Conservation (phyloP, 768 basidiomycete genomes). For the Tremella fuciformis region DNA sequence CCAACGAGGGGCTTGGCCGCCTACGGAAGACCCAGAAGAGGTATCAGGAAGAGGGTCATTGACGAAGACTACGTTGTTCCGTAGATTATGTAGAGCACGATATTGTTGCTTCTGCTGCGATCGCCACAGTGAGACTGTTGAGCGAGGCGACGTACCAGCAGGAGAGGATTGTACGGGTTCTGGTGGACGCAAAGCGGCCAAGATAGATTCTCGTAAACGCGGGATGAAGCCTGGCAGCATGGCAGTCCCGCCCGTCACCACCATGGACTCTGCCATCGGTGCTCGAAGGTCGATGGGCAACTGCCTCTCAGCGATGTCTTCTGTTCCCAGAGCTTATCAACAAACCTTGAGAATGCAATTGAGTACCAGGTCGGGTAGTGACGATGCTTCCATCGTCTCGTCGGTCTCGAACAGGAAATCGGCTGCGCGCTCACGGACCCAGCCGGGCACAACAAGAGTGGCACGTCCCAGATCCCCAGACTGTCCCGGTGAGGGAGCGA, state of each 20-base stretch:
- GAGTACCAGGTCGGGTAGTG: slow-evolving; percentile 74
- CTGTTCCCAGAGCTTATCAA: not conserved
- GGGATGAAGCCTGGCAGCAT: slow-evolving; percentile 92
- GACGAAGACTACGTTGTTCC: slow-evolving; percentile 71
- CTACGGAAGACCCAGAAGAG: slow-evolving; percentile 53
- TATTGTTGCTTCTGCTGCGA: slow-evolving; percentile 66
- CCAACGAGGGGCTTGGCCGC: slow-evolving; percentile 85
- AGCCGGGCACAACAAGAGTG: slow-evolving; percentile 82
- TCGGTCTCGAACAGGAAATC: slow-evolving; percentile 75
- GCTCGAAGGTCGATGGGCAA: slow-evolving; percentile 85
- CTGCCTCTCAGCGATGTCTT: slow-evolving; percentile 54
- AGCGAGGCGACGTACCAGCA: slow-evolving; percentile 15
- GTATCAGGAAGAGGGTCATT: slow-evolving; percentile 63
- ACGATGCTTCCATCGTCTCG: slow-evolving; percentile 66
- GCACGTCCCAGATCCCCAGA: slow-evolving; percentile 62
- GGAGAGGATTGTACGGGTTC: not conserved
- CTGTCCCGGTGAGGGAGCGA: slow-evolving; percentile 2
- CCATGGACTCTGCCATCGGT: slow-evolving; percentile 75
- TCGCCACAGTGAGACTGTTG: slow-evolving; percentile 26
- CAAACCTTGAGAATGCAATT: slow-evolving; percentile 74
- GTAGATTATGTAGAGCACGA: slow-evolving; percentile 66
- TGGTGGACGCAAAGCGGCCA: slow-evolving; percentile 58
- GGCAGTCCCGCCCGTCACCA: slow-evolving; percentile 82
- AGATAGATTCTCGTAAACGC: slow-evolving; percentile 73
- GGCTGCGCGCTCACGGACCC: slow-evolving; percentile 86